Evolutionary conservation across 441 rosid species (phyloP).

Genomic region (Jatropha podagrica): DNA sequence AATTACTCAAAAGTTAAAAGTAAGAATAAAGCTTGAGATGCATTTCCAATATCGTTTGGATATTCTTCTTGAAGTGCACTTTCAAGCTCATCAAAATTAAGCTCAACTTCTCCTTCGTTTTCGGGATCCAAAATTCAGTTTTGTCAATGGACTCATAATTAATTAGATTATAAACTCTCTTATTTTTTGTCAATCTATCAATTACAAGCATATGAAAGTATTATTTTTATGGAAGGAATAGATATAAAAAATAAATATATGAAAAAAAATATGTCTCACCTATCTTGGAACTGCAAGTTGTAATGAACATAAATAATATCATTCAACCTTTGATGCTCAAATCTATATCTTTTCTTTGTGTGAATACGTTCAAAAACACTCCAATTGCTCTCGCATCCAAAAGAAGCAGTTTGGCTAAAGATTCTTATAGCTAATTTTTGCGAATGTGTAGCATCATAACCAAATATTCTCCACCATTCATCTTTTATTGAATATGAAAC

Average conservation of each 20-base stretch:
- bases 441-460: background rate
- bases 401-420: conserved; percentile 7
- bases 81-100: too few species aligned
- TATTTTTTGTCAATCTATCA: too few species aligned
- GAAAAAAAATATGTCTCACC: background rate
- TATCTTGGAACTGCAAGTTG: background rate
- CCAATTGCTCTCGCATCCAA: background rate
- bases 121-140: too few species aligned
- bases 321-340: background rate
- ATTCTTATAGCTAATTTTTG: background rate
- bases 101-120: too few species aligned
- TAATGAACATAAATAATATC: conserved; percentile 7
- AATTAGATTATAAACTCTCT: background rate
- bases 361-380: conserved; percentile 8
- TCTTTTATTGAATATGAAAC: background rate
- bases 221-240: too few species aligned
- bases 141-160: background rate
- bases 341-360: background rate
- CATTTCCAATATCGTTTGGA: too few species aligned
- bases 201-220: too few species aligned
- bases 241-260: too few species aligned
- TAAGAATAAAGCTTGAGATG: too few species aligned
- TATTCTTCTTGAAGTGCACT: too few species aligned
- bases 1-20: too few species aligned
- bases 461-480: conserved; percentile 9